phyloP scores from a whole-genome alignment of 257 asterid species.

The Ophiorrhiza pumila region DNA sequence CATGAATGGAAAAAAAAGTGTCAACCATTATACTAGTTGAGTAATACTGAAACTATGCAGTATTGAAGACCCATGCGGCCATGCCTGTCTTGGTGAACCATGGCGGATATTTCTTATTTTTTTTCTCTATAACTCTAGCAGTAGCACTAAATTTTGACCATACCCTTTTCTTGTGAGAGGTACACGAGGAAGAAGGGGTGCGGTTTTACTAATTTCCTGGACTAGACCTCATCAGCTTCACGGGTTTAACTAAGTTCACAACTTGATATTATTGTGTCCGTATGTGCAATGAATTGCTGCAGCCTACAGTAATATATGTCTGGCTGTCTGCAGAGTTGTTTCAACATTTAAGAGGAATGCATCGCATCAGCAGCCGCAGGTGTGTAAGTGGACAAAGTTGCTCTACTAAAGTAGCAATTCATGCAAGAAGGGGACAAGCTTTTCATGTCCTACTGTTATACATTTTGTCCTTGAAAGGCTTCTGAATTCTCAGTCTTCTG shows the following conservation, averaged over 20 bases:
- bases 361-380: not conserved
- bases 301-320: not conserved
- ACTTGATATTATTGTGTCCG: not conserved
- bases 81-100: too few species aligned
- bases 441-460: not conserved
- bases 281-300: not conserved
- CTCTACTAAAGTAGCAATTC: not conserved
- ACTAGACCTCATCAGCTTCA: not conserved
- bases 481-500: not conserved
- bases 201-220: not conserved
- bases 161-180: too few species aligned
- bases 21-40: too few species aligned
- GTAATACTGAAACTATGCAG: too few species aligned
- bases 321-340: not conserved
- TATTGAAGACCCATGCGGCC: too few species aligned
- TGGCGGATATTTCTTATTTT: too few species aligned
- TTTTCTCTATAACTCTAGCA: too few species aligned
- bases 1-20: not conserved
- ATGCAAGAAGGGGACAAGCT: not conserved
- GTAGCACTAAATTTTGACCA: too few species aligned
- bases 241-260: not conserved
- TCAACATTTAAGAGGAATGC: constrained; percentile 3
- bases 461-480: not conserved
- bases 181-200: too few species aligned
- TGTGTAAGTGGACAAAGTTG: not conserved